Percentiles rank a stretch among this genome's conserved stretches.
These are phyloP conservation scores for Candida sanyaensis DNA, from an alignment of 1,139 yeast species.

Conservation along the genomic window DNA sequence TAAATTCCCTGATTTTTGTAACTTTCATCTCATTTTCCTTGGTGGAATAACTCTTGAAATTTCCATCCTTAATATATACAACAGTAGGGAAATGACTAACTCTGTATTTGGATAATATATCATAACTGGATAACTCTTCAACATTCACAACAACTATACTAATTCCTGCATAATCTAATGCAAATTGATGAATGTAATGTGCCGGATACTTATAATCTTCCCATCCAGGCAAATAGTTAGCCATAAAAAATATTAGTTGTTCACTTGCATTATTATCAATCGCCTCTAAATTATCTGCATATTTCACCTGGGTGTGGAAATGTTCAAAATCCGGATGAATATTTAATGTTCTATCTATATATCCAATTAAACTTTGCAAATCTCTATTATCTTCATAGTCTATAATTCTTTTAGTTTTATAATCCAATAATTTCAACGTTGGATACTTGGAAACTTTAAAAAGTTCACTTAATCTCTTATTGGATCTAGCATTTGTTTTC, in stretches of 20 bases:
- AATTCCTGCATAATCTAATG: slow-evolving; percentile 17
- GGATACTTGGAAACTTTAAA: slow-evolving; percentile 35
- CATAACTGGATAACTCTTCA: slow-evolving; percentile 20
- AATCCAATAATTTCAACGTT: slow-evolving; percentile 32
- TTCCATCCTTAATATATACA: slow-evolving; percentile 22
- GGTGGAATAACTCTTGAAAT: slow-evolving; percentile 23
- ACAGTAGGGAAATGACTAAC: slow-evolving; percentile 39
- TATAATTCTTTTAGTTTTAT: slow-evolving; percentile 26
- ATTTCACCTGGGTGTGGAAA: slow-evolving; percentile 16
- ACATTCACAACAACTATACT: slow-evolving; percentile 30
- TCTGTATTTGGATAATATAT: slow-evolving; percentile 23
- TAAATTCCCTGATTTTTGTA: slow-evolving; percentile 21
- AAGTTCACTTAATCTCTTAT: slow-evolving; percentile 22
- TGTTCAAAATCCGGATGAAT: slow-evolving; percentile 23
- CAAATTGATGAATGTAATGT: slow-evolving; percentile 37
- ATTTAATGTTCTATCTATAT: slow-evolving; percentile 5
- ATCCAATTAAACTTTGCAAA: slow-evolving; percentile 22
- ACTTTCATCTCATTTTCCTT: slow-evolving; percentile 22
- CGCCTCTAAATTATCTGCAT: slow-evolving; percentile 7
- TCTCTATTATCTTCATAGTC: slow-evolving; percentile 24
- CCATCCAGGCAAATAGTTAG: slow-evolving; percentile 32
- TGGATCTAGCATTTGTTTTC: slow-evolving; percentile 29
- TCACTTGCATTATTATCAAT: slow-evolving; percentile 8
- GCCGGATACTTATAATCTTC: slow-evolving; percentile 29
- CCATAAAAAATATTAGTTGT: slow-evolving; percentile 29